Conservation (phyloP, 2,329 filamentous ascomycete genomes). For the Graphilbum sp. region DNA sequence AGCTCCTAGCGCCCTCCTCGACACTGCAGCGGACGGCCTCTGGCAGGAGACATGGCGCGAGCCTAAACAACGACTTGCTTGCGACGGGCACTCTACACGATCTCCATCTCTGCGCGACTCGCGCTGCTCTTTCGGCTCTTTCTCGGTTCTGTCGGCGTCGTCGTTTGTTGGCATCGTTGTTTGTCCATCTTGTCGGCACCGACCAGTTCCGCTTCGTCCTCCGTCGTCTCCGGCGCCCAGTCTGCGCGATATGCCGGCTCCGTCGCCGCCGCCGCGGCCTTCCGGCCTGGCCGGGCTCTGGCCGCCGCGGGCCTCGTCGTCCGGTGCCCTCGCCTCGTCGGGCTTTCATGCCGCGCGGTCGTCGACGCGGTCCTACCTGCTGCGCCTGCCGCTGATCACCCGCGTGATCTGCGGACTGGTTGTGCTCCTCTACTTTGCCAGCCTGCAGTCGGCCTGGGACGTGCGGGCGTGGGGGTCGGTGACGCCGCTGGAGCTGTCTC, state of each 20-base stretch:
- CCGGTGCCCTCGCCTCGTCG: background rate
- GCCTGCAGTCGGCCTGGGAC: constrained; percentile 54
- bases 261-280: constrained; percentile 6
- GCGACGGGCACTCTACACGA: too few species aligned
- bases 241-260: constrained; percentile 6
- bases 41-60: too few species aligned
- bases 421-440: constrained; percentile 49
- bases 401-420: constrained; percentile 52
- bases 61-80: too few species aligned
- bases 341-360: constrained; percentile 54
- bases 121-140: too few species aligned
- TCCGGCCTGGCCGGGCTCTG: constrained; percentile 4
- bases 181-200: too few species aligned
- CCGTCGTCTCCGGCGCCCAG: too few species aligned
- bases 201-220: too few species aligned
- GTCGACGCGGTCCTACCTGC: constrained; percentile 57
- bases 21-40: too few species aligned
- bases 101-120: too few species aligned
- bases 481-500: constrained; percentile 57
- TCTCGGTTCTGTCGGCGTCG: too few species aligned
- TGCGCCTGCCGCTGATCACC: constrained; percentile 79
- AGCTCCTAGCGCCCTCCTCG: too few species aligned
- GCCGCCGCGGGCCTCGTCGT: constrained; percentile 2
- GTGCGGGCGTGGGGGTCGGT: constrained; percentile 63
- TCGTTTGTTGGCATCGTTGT: too few species aligned